Base-by-base conservation (phyloP, 306 rosid species). In the Cicer pinnatifidum region DNA sequence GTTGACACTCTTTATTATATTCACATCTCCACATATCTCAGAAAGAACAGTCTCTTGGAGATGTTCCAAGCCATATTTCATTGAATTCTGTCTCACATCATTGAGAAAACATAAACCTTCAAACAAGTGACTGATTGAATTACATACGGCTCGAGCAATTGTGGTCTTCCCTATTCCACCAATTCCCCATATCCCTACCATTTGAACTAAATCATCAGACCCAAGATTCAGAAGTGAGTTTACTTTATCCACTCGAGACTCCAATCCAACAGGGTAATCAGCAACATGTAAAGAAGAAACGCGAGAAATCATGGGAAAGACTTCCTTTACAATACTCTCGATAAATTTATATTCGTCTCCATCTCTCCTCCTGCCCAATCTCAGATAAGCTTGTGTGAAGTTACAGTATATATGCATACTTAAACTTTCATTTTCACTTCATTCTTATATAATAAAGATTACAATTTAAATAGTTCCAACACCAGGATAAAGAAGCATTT, bases 161-260 rank as follows among this genome's bases (percentile, higher is more conserved):
- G 64, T 58, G 12, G 64, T 10, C 28, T 58, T 58, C 1, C 64
- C 64, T 11, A 59, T 59, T 10, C 66, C 66, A 11, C 66, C 66
- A 0, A 12, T 59, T 5, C 66, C 66, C 0, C 2, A 4, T 16
- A 59, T 58, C 9, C 65, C 44, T 33, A 33, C 17, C 17, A 28
- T 59, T 5, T 12, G 17, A 9, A 59, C 66, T 59, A 53, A 0
- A 53, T 7, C 66, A 59, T 59, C 19, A 11, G 66, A 59, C 1
- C 5, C 66, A 35, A 59, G 17, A 28, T 33, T 12, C 44, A 59
- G 9, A 33, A 59, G 66, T 35, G 66, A 59, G 5, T 6, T 33
- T 33, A 59, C 43, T 33, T 59, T 12, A 0, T 1, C 5, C 66
- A 59, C 66, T 28, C 43, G 66, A 59, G 66, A 59, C 44, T 59